Evolutionary conservation across 169 alveolate species (phyloP), one percentile per base, ranked within the genome.

Genomic region (Plasmodium gallinaceum): DNA sequence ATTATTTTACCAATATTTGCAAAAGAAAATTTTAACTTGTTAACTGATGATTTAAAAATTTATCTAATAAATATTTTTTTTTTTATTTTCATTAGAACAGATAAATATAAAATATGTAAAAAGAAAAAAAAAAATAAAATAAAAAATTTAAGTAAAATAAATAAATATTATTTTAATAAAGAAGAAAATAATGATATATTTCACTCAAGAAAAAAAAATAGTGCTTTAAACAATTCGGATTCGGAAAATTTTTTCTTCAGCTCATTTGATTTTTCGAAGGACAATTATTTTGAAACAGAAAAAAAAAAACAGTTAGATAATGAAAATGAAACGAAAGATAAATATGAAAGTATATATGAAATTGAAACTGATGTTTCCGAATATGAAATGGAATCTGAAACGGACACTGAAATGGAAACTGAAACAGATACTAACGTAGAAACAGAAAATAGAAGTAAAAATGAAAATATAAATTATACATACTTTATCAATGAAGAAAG

Each of bases 1-100:
- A 51, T 12, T 20, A 65, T 78, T 78, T 60, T 78, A 14, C 89
- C 89, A 45, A 78, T 78, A 43, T 78, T 78, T 58, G 51, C n/a
- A 54, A 78, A 78, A 43, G 70, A 78, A 8, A 64, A 20, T 43
- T 78, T 78, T 78, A 78, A 78, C 51, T 18, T 78, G 20, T 51
- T 78, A 37, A 65, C 89, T 20, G 48, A 58, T 43, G 89, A 78
- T 78, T 16, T 78, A 42, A 78, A 78, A 78, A 60, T 58, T 32
- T 78, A 78, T 43, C 16, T 78, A 78, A 78, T 78, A 78, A 78
- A 78, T 66, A 78, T 78, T 45, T 78, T 78, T 78, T 78, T 78
- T 52, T 78, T 37, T 57, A 78, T 78, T 42, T 78, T 78, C 20
- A 52, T 65, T 46, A 65, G 70, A 64, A 78, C 71, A 43, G 89